Percentiles rank a stretch among this genome's conserved stretches.
phyloP scores from a whole-genome alignment of 192 early-diverging fungal species.

The Podila verticillata region DNA sequence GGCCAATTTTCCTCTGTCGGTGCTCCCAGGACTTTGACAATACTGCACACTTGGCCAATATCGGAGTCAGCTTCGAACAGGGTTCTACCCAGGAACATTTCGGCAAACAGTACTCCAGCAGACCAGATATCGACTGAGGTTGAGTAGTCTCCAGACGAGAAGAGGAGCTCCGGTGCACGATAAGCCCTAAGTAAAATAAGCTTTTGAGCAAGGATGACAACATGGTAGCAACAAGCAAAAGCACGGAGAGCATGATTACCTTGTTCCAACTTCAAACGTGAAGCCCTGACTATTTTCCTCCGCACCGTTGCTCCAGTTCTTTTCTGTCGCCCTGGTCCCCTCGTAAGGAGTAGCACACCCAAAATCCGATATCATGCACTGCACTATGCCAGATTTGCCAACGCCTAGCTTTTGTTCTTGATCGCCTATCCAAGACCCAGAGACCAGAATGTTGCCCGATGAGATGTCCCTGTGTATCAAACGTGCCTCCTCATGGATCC shows the following conservation, averaged over 20 bases:
- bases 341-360: conserved; percentile 24
- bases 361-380: conserved; percentile 46
- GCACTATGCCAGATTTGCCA: conserved; percentile 10
- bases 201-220: background rate
- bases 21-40: conserved; percentile 55
- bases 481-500: conserved; percentile 38
- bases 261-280: conserved; percentile 49
- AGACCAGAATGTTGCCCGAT: conserved; percentile 32
- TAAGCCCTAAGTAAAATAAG: conserved; percentile 41
- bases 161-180: conserved; percentile 58
- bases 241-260: background rate
- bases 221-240: background rate
- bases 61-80: conserved; percentile 58
- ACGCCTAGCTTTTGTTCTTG: background rate
- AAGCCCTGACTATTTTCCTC: conserved; percentile 7
- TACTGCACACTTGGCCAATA: conserved; percentile 57
- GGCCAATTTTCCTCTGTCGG: conserved; percentile 55
- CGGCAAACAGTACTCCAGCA: conserved; percentile 58
- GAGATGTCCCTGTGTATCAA: conserved; percentile 45
- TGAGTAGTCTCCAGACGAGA: conserved; percentile 53
- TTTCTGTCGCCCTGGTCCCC: background rate
- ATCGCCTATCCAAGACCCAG: background rate
- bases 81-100: conserved; percentile 46
- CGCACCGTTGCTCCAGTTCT: background rate
- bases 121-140: conserved; percentile 62